Conservation (phyloP, 371 early-diverging fungal genomes). For the Phascolomyces articulosus region DNA sequence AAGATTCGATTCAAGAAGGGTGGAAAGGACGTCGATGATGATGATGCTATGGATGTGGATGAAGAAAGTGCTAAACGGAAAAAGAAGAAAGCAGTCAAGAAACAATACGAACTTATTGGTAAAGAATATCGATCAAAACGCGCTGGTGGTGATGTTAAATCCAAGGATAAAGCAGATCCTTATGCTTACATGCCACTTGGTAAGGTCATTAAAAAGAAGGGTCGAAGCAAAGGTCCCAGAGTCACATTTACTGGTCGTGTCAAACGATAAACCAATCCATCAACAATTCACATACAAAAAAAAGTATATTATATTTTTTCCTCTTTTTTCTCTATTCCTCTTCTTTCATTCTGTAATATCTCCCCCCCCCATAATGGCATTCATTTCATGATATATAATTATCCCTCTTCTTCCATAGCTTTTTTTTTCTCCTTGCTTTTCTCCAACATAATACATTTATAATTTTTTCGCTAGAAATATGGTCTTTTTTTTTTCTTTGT, state of each 20-base stretch:
- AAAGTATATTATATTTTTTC: too few relatives aligned
- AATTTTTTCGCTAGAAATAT: background rate
- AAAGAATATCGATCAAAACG: slow-evolving; percentile 71
- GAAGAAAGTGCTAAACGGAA: slow-evolving; percentile 36
- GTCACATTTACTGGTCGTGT: slow-evolving; percentile 51
- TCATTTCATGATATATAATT: too few relatives aligned
- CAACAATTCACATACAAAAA: background rate
- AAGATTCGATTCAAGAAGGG: slow-evolving; percentile 89
- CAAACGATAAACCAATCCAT: slow-evolving; percentile 30
- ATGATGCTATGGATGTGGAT: slow-evolving; percentile 61
- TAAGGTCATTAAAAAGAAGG: slow-evolving; percentile 57
- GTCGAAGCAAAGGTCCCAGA: slow-evolving; percentile 35
- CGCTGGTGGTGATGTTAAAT: slow-evolving; percentile 95
- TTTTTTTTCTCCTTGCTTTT: background rate
- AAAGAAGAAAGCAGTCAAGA: slow-evolving; percentile 23
- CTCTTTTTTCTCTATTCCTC: background rate
- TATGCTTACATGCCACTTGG: slow-evolving; percentile 94
- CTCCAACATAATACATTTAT: background rate
- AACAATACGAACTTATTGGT: slow-evolving; percentile 43
- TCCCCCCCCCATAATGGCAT: too few relatives aligned
- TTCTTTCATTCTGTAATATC: background rate
- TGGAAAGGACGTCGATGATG: slow-evolving; percentile 51
- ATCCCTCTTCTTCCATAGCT: background rate
- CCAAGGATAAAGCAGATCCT: slow-evolving; percentile 86
- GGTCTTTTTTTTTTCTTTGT: background rate